Base-by-base conservation (phyloP, 108 stramenopile genomes). In the Mediolabrus comicus region DNA sequence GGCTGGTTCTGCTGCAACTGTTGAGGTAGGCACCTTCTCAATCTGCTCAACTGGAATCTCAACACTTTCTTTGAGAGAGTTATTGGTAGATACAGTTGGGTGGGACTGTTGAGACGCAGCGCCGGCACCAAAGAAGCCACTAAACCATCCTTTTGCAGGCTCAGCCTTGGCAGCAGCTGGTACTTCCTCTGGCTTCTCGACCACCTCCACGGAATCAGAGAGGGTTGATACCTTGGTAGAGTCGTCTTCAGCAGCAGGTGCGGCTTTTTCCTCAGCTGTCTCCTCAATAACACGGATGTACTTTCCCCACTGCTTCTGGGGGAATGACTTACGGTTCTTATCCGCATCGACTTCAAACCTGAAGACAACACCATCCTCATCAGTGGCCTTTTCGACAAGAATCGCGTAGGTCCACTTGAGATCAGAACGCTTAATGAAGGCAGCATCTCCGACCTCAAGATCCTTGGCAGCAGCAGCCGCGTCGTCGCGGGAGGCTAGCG, bases 361-460 rank as follows among this genome's bases (percentile, higher is more conserved):
- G 58, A 75, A 60, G 24, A 57, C 46, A 4, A 62, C 28, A 12
- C 27, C 58, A 16, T 43, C 39, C 12, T 35, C 30, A 35, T 25
- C 49, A 52, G 46, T 62, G 46, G 8, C 46, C 38, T 58, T 61
- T 28, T 67, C 74, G 31, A 66, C 67, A n/a, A 75, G 38, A 28
- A 67, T 30, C 12, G 74, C 74, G 39, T 75, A 75, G 2, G 74
- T 75, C 74, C 74, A 75, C 53, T 75, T 75, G 39, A 75, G 30
- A 62, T 75, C 74, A 9, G 74, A 75, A 25, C 74, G 65, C 55
- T 67, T 75, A 66, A 75, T 75, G 74, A 75, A 75, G 29, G 74
- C 74, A 11, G 74, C 74, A 46, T 75, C 74, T 24, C 66, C 66
- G 3, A 56, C 61, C 26, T 41, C 29, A 29, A 75, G 60, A 39